These are phyloP conservation scores for Skeletonema grethae DNA, from an alignment of 108 stramenopile genomes.

Conservation along the genomic window DNA sequence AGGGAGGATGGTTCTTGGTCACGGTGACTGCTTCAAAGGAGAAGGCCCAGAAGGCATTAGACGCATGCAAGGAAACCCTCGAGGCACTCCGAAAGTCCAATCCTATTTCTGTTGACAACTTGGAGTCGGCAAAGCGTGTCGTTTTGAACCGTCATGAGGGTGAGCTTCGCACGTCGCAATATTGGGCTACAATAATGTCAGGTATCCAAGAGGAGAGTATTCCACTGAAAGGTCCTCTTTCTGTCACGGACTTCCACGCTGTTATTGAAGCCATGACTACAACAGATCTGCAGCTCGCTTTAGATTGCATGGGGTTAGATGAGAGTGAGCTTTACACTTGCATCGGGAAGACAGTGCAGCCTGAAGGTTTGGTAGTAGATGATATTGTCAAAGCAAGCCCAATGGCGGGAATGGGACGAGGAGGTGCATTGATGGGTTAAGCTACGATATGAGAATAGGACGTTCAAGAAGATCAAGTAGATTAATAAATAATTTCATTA, in stretches of 20 bases:
- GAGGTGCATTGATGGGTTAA: slow-evolving; percentile 72
- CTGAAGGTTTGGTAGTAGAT: slow-evolving; percentile 70
- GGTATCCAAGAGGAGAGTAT: slow-evolving; percentile 93
- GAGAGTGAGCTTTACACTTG: slow-evolving; percentile 83
- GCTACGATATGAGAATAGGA: not conserved
- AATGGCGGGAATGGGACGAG: slow-evolving; percentile 86
- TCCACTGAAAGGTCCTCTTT: slow-evolving; percentile 90
- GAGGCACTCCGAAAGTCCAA: slow-evolving; percentile 65
- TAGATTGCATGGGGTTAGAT: slow-evolving; percentile 78
- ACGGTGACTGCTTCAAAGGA: slow-evolving; percentile 96
- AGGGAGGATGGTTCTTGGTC: slow-evolving; percentile 95
- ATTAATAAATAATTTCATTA: not conserved
- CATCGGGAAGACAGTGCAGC: slow-evolving; percentile 83
- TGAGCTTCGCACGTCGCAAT: slow-evolving; percentile 84
- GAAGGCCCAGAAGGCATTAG: slow-evolving; percentile 90
- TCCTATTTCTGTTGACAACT: slow-evolving; percentile 89
- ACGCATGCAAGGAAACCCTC: slow-evolving; percentile 95
- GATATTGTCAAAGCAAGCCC: slow-evolving; percentile 74
- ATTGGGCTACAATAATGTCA: slow-evolving; percentile 93
- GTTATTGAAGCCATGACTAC: slow-evolving; percentile 89
- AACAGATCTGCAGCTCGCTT: slow-evolving; percentile 82
- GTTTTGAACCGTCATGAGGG: slow-evolving; percentile 94
- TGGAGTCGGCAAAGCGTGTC: slow-evolving; percentile 94
- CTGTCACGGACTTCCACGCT: slow-evolving; percentile 89
- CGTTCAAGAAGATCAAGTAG: too few relatives aligned